Evolutionary conservation across 805 yeast species (phyloP), one percentile per base, ranked within the genome.

Genomic region (Torulaspora quercuum): DNA sequence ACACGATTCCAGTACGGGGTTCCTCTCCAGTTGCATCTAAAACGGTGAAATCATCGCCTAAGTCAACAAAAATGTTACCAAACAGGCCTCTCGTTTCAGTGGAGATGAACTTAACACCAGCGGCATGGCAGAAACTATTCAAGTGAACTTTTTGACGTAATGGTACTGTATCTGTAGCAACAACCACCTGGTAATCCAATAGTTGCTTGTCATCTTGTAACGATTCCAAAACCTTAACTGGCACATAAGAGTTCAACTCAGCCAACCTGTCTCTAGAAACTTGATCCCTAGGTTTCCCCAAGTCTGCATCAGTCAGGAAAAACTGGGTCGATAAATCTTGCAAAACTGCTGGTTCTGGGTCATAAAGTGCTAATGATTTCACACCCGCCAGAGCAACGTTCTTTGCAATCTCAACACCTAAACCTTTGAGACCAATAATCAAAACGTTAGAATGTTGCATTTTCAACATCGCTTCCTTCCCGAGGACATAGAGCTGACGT

Each of bases 341-440:
- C 29, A 87, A 47, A 37, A 69, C 61, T 13, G 83, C 82, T 1
- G 78, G 73, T 12, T 68, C 69, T 8, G 95, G 95, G 57, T 92
- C 99, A 59, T 81, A 86, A 20, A 92, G 63, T 6, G 94, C 70
- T 50, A 92, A 68, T 6, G 95, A 81, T 67, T 92, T 92, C 52
- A 92, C 98, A 55, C 99, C 99, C 3, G 98, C 98, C 24, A 92
- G 71, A 0, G 95, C 94, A 38, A 92, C 87, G 63, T 92, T 92
- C 66, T 92, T 92, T 15, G 98, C 97, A 40, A 92, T 87, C 65
- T 92, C 99, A 27, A 86, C 75, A 55, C 99, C 99, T 31, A 92
- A 69, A 31, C 99, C 99, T 57, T 78, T 81, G 39, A 90, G 68
- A 3, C 99, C 98, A 45, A 89, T 76, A 31, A 92, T 72, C 33